Base-by-base conservation (phyloP, 768 basidiomycete genomes). In the Crassisporium funariophilum region DNA sequence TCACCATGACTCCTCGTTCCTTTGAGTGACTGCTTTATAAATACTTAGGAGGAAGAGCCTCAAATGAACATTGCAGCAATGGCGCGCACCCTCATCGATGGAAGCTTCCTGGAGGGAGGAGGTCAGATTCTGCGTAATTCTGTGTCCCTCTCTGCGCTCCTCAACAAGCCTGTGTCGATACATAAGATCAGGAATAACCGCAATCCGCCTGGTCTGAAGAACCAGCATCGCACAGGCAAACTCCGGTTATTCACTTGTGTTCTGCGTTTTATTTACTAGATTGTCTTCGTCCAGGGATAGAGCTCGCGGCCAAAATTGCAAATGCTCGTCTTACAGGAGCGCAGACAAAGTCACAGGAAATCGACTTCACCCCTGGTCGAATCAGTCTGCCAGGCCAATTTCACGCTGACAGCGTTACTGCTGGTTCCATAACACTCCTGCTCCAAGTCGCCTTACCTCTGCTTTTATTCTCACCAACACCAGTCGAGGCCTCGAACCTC, bases 61-160 rank as follows among this genome's bases (percentile, higher is more conserved):
- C n/a, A 31, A 5, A 55, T 56, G 59, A 46, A 58, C 19, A 44
- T 61, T 19, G 41, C 47, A 44, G 22, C 52, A 17, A 62, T 66
- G 56, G 46, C 56, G 23, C 59, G 49, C 36, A 47, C 62, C 31
- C 39, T 67, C 37, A 73, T 77, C 44, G 74, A 78, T 49, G 76
- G 76, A n/a, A 75, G 77, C 50, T 58, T 74, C 4, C 71, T 80
- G 8, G 78, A 80, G 65, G 79, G 78, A 4, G 87, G 88, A 1
- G 88, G 88, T 0, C 88, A 90, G 56, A 77, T 90, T 29, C 66
- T 91, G 20, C 80, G 88, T 38, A 88, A 87, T 54, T 69, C 83
- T 0, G 72, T 86, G 24, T 71, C 85, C 1, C 67, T 89, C 25
- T 79, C 88, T n/a, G 77, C 81, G 7, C 68, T 90, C 13, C 70